Percentiles rank a stretch among this genome's conserved stretches.
Conservation (phyloP, 1,284 basidiomycete species). For the Puccinia polysora region DNA sequence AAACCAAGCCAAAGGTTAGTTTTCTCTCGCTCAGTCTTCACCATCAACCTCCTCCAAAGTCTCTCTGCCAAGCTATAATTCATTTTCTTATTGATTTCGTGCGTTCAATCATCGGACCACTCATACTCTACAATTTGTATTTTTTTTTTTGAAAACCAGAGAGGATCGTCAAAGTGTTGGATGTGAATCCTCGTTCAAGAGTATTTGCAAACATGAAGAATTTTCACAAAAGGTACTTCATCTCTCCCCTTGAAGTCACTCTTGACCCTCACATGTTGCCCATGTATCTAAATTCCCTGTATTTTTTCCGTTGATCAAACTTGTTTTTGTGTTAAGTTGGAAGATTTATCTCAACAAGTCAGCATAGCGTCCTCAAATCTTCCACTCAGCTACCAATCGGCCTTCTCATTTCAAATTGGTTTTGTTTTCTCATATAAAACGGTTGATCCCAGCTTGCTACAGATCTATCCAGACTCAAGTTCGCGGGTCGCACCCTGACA, state of each 20-base stretch:
- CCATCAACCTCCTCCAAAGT: neutral
- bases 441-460: constrained; percentile 8
- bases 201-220: neutral
- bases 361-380: neutral
- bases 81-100: neutral
- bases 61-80: too few relatives aligned
- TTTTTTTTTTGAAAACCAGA: too few relatives aligned
- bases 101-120: neutral
- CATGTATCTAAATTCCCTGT: too few relatives aligned
- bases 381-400: neutral
- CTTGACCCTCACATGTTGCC: neutral
- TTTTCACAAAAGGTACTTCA: constrained; percentile 9
- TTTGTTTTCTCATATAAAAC: neutral
- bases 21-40: neutral
- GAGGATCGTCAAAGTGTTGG: constrained; percentile 23
- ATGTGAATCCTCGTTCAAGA: constrained; percentile 22
- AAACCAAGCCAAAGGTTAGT: constrained; percentile 27
- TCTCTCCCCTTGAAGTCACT: neutral
- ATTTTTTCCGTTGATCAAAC: neutral
- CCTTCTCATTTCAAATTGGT: neutral
- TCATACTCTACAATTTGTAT: neutral
- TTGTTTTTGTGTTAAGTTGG: constrained; percentile 8
- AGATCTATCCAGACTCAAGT: constrained; percentile 11
- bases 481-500: constrained; percentile 19
- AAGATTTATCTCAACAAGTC: constrained; percentile 16